These are phyloP conservation scores for Coemansia sp. DNA, from an alignment of 192 early-diverging fungal genomes.

Conservation along the genomic window DNA sequence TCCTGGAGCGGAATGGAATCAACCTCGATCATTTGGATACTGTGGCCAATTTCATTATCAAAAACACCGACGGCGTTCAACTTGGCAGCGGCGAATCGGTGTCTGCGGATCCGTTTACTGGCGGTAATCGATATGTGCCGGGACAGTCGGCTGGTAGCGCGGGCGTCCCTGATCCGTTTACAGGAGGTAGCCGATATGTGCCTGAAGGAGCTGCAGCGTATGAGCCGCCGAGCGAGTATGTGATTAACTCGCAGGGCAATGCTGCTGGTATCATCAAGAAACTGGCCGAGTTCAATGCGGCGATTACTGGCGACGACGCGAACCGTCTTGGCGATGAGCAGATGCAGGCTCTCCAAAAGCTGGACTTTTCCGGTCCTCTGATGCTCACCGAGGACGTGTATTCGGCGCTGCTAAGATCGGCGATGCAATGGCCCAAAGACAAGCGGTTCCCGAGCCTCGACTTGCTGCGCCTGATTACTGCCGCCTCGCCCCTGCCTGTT, in stretches of 20 bases:
- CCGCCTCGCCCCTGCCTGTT: conserved; percentile 45
- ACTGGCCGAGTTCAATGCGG: conserved; percentile 66
- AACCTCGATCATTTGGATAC: conserved; percentile 85
- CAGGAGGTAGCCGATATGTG: conserved; percentile 9
- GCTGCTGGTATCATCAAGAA: conserved; percentile 72
- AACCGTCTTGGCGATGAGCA: conserved; percentile 11
- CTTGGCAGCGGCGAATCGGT: background rate
- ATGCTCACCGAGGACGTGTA: conserved; percentile 47
- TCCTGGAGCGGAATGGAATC: conserved; percentile 80
- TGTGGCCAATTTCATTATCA: conserved; percentile 90
- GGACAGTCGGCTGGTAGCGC: conserved; percentile 9
- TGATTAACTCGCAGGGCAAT: conserved; percentile 73
- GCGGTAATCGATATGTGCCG: conserved; percentile 64
- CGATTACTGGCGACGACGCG: conserved; percentile 38
- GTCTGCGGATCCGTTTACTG: conserved; percentile 44
- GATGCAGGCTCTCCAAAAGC: conserved; percentile 14
- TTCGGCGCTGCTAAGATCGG: conserved; percentile 54
- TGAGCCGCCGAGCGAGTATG: conserved; percentile 43
- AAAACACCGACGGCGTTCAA: conserved; percentile 70
- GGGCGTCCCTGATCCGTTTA: conserved; percentile 31
- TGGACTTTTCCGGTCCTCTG: conserved; percentile 18
- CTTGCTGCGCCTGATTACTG: conserved; percentile 68
- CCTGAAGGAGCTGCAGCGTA: conserved; percentile 20
- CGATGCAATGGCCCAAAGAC: conserved; percentile 66
- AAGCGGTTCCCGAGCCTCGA: conserved; percentile 83